Evolutionary conservation across 768 basidiomycete genomes (phyloP).

Genomic region (Favolaschia claudopus): DNA sequence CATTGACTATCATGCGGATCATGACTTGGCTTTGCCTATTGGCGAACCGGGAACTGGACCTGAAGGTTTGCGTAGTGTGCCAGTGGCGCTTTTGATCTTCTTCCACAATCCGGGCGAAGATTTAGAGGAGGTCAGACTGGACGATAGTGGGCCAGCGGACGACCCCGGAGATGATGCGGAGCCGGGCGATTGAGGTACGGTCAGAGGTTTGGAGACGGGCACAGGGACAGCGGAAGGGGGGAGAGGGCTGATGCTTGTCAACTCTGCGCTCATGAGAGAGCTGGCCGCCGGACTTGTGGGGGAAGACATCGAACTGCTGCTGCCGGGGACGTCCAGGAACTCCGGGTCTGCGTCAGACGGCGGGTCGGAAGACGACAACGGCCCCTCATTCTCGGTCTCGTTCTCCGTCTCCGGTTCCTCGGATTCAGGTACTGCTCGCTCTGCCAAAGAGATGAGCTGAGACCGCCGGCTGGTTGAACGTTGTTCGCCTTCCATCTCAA

Average conservation of each 20-base stretch:
- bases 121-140: slow-evolving; percentile 18
- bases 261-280: background rate
- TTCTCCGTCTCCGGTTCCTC: slow-evolving; percentile 7
- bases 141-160: background rate
- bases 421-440: slow-evolving; percentile 17
- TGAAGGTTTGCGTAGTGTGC: no score
- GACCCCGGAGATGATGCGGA: slow-evolving; percentile 1
- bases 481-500: slow-evolving; percentile 46
- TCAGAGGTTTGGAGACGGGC: background rate
- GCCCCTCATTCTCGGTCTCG: background rate
- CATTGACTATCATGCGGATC: no score
- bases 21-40: no score
- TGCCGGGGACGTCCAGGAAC: background rate
- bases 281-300: background rate
- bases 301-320: slow-evolving; percentile 3
- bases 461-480: slow-evolving; percentile 13
- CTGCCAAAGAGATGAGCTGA: slow-evolving; percentile 30
- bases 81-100: slow-evolving; percentile 34
- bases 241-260: background rate
- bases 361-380: slow-evolving; percentile 1
- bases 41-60: no score
- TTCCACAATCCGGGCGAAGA: slow-evolving; percentile 43
- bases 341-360: slow-evolving; percentile 5
- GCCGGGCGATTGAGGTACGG: slow-evolving; percentile 8
- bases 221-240: slow-evolving; percentile 3